phyloP scores from a whole-genome alignment of 2,329 filamentous ascomycete genomes.

The Leptographium procerum region DNA sequence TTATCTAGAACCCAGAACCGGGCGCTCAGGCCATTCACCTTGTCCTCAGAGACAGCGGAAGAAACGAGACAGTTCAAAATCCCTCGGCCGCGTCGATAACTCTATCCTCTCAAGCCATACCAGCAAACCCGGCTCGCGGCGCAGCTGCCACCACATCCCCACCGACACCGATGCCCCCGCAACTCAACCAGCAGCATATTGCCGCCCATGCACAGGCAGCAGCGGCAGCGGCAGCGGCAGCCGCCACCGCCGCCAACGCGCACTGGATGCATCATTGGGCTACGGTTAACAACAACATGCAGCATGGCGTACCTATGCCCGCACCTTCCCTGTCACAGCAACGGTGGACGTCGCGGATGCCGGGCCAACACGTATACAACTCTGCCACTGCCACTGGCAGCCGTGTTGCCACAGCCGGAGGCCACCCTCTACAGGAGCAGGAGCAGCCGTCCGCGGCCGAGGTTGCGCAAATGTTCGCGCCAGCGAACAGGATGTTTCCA shows the following conservation, averaged over 20 bases:
- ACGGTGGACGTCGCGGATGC: background rate
- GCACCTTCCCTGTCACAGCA: background rate
- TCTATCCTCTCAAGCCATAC: background rate
- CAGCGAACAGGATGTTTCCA: background rate
- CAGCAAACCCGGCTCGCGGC: background rate
- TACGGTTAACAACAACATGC: background rate
- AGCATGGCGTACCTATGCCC: background rate
- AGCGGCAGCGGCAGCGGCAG: background rate
- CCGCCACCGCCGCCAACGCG: background rate
- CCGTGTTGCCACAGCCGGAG: background rate
- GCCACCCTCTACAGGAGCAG: background rate
- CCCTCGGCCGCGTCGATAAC: background rate
- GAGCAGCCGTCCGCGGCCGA: background rate
- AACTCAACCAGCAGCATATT: background rate
- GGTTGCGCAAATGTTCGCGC: background rate
- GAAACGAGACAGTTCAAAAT: background rate
- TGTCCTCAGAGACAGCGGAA: slow-evolving; percentile 2
- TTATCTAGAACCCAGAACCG: background rate
- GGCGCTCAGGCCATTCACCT: slow-evolving; percentile 2
- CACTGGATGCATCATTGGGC: background rate
- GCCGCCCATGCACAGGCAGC: background rate
- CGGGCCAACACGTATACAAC: background rate
- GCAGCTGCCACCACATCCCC: background rate
- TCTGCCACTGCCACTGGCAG: background rate
- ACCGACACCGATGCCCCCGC: background rate